Evolutionary conservation across 179 eudicot species (phyloP).

Genomic region (Camellia oleifera): DNA sequence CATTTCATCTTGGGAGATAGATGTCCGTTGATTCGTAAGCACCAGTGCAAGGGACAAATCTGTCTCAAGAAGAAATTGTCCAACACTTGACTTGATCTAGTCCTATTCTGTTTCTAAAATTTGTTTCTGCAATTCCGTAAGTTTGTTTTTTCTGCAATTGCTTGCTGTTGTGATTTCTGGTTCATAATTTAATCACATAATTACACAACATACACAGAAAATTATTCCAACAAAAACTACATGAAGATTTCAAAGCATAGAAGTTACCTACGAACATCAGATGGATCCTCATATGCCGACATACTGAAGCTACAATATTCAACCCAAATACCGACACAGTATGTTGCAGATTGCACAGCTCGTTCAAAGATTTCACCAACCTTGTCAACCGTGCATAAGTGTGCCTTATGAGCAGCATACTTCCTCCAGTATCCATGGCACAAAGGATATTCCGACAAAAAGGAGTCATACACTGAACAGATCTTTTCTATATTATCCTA

Average conservation of each 20-base stretch:
- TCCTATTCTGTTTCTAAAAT: no score
- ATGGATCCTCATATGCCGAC: conserved; percentile 59
- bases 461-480: conserved; percentile 61
- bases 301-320: conserved; percentile 73
- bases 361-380: conserved; percentile 65
- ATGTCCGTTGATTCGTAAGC: no score
- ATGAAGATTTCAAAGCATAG: background rate
- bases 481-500: conserved; percentile 74
- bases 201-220: no score
- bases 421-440: conserved; percentile 87
- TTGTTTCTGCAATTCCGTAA: no score
- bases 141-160: no score
- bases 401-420: conserved; percentile 68
- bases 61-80: no score
- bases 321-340: conserved; percentile 76
- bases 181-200: no score
- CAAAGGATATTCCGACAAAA: conserved; percentile 73
- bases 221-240: background rate
- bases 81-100: no score
- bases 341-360: conserved; percentile 55
- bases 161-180: no score
- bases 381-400: conserved; percentile 48
- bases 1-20: no score
- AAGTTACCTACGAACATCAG: conserved; percentile 72
- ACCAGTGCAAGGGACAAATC: no score